Evolutionary conservation across 495 filamentous ascomycete genomes (phyloP).

Genomic region (Neurospora sp.): DNA sequence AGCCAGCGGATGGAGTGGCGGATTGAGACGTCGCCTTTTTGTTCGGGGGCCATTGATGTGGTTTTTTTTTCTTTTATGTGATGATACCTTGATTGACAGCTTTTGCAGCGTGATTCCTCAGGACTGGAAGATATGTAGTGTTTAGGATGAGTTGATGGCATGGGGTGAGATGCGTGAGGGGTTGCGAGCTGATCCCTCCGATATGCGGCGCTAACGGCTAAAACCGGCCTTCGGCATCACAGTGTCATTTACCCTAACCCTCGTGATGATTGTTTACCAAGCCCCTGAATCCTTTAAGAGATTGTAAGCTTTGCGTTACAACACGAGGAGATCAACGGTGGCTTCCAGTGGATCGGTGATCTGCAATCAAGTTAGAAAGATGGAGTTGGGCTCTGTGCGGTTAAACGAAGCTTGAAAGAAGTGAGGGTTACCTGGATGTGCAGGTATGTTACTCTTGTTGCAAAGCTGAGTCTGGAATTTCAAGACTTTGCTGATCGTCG

Average conservation of each 20-base stretch:
- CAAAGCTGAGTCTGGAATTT: neutral
- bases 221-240: neutral
- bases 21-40: constrained; percentile 24
- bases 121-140: neutral
- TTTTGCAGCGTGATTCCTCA: neutral
- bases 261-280: neutral
- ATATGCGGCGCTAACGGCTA: neutral
- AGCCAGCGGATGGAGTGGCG: constrained; percentile 35
- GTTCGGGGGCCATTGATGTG: neutral
- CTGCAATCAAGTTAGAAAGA: neutral
- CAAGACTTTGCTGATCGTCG: neutral
- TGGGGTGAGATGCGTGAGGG: neutral
- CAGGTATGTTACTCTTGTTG: neutral
- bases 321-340: neutral
- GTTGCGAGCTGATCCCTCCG: neutral
- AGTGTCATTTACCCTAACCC: neutral
- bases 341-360: neutral
- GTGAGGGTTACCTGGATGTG: neutral
- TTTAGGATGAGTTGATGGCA: too few species aligned
- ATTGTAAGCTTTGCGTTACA: too few species aligned
- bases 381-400: neutral
- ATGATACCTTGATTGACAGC: neutral
- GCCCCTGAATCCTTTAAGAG: too few species aligned
- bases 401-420: neutral
- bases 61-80: neutral